Evolutionary conservation across 495 filamentous ascomycete species (phyloP), one percentile per base, ranked within the genome.

Genomic region (Hypoxylon lenormandii): DNA sequence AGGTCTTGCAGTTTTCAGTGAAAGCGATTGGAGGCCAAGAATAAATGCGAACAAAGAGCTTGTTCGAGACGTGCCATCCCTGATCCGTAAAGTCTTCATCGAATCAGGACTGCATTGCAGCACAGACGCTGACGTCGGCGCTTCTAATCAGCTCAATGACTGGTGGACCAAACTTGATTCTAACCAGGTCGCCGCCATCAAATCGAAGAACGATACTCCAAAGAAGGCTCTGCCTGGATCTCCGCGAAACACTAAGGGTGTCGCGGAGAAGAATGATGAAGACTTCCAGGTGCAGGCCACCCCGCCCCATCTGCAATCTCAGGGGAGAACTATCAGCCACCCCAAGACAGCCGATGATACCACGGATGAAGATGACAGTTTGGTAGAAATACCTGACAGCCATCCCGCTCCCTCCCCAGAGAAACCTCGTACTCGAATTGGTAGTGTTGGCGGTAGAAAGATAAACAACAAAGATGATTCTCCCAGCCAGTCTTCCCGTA

Each of bases 281-380:
- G 84, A 80, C 53, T 86, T 85, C 53, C 81, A 88, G 59, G 80
- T 84, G 13, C 86, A 84, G 67, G 75, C 76, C 23, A 82, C 81
- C 0, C 84, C 84, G 0, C 75, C 80, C 1, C 67, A 66, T 33
- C 64, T 77, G 49, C 66, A 59, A 46, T 69, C 73, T 38, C 49
- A 49, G 49, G 15, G 63, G 28, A 37, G 36, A 53, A 21, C 46
- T n/a, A 26, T 50, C 21, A 43, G 13, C 28, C 12, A 19, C 45
- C 33, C 45, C 19, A 46, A 36, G 54, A 62, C 74, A 16, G 69
- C 78, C 21, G 78, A 78, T 57, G 78, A 76, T 56, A 76, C 72
- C 2, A 74, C 80, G 22, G 78, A 79, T 36, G 74, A 79, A n/a
- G 75, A 77, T 40, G 66, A 57, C 10, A 60, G 66, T 21, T 63